Conservation (phyloP, 352 stramenopile species). For the Globisporangium polare region DNA sequence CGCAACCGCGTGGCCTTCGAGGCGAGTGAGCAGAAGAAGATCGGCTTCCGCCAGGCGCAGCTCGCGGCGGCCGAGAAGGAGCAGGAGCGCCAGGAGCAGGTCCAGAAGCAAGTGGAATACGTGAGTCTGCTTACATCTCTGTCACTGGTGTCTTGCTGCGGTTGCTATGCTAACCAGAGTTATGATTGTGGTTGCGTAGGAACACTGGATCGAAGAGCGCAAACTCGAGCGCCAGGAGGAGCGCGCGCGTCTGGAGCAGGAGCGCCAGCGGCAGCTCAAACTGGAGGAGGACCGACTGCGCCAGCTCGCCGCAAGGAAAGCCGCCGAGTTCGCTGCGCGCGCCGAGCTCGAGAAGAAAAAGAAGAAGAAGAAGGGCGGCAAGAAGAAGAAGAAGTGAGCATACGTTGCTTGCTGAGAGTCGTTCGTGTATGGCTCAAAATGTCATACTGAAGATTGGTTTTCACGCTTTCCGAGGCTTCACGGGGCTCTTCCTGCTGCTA, state of each 20-base stretch:
- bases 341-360: conserved; percentile 82
- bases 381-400: conserved; percentile 62
- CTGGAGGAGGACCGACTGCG: conserved; percentile 63
- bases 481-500: not conserved
- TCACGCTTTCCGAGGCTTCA: conserved; percentile 1
- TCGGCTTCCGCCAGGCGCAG: conserved; percentile 44
- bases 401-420: not conserved
- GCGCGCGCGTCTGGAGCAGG: conserved; percentile 36
- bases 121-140: conserved; percentile 19
- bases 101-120: conserved; percentile 51
- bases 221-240: conserved; percentile 52
- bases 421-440: not conserved
- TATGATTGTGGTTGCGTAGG: conserved; percentile 23
- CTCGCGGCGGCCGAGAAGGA: conserved; percentile 47
- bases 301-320: conserved; percentile 64
- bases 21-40: conserved; percentile 33
- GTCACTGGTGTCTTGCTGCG: not conserved
- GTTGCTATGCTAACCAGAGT: conserved; percentile 2
- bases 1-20: conserved; percentile 54
- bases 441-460: not conserved
- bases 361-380: conserved; percentile 53
- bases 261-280: conserved; percentile 49
- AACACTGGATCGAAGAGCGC: conserved; percentile 75
- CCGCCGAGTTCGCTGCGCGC: conserved; percentile 63
- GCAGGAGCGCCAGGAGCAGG: conserved; percentile 38